phyloP scores from a whole-genome alignment of 352 stramenopile species.

The Globisporangium spiculum region DNA sequence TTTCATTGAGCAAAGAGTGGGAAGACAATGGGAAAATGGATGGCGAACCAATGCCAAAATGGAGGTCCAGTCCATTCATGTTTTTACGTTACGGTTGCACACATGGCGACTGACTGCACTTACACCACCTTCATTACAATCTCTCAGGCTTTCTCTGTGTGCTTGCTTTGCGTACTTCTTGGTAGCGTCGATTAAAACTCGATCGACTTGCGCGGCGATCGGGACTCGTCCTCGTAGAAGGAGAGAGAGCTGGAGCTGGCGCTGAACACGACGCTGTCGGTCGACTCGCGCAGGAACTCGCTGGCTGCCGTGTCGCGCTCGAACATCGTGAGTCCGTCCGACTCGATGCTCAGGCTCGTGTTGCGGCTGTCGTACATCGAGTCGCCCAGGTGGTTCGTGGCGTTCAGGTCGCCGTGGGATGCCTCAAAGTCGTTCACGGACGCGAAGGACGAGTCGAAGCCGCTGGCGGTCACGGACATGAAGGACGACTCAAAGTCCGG shows the following conservation, averaged over 20 bases:
- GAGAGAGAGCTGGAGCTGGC: conserved; percentile 30
- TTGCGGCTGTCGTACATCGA: conserved; percentile 11
- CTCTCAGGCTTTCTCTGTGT: neutral
- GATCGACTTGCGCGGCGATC: conserved; percentile 15
- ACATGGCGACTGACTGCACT: neutral
- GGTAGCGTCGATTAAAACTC: conserved; percentile 15
- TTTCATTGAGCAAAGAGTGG: neutral
- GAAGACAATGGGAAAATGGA: neutral
- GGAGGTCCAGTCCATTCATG: neutral
- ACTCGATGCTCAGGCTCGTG: conserved; percentile 27
- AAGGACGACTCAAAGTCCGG: conserved; percentile 11
- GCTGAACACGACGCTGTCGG: conserved; percentile 23
- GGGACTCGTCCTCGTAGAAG: conserved; percentile 25
- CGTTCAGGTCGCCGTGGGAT: neutral
- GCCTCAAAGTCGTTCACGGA: conserved; percentile 12
- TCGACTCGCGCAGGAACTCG: conserved; percentile 33
- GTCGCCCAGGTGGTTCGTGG: conserved; percentile 1
- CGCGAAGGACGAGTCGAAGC: conserved; percentile 1
- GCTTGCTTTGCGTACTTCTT: no score
- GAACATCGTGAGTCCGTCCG: conserved; percentile 24
- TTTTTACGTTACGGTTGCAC: neutral
- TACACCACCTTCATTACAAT: conserved; percentile 4
- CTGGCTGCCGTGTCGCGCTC: conserved; percentile 33
- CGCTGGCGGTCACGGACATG: conserved; percentile 1
- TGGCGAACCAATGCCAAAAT: neutral